Base-by-base conservation (phyloP, 345 rosid species). In the Citrus trifoliata region DNA sequence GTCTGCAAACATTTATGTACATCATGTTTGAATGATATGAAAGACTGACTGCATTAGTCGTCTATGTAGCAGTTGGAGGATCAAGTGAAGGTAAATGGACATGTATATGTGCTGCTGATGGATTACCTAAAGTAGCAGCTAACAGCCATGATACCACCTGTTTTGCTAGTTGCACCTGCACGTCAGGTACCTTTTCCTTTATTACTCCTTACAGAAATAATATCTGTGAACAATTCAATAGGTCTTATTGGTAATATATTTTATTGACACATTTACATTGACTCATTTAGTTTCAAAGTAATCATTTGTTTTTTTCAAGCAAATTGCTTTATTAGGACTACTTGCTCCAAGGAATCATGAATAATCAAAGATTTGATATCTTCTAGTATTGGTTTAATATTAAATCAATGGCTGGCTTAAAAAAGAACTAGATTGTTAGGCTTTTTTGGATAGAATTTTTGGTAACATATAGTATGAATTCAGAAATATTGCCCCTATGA, bases 91-190 rank as follows among this genome's bases (percentile, higher is more conserved):
- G 79, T 77, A 85, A 80, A 73, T 94, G 99, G 99, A 82, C 68
- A 38, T 96, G 99, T 76, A 46, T 62, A 69, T 96, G 99, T 86
- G 86, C 90, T 38, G 86, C 86, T 4, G 83, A 87, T 83, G 98
- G 92, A 75, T 89, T 93, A 76, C 99, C 99, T 7, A 88, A 83
- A 84, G 85, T 92, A 78, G 81, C 88, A 35, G 80, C 78, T 76
- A 74, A 37, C 19, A 83, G 67, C 84, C 87, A 82, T 32, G 85
- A 85, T 62, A 70, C 87, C 40, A 63, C 89, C 71, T 96, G 99
- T 83, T 96, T 96, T 86, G 85, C 87, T 5, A 84, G 94, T 65
- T 93, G 99, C 91, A 92, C 93, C 84, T 96, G 99, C 84, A 83
- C 94, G 82, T 86, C 97, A 27, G 99, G 99, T 95, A 88, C 30